Conservation (phyloP, 257 asterid genomes). For the Nicotiana tabacum region DNA sequence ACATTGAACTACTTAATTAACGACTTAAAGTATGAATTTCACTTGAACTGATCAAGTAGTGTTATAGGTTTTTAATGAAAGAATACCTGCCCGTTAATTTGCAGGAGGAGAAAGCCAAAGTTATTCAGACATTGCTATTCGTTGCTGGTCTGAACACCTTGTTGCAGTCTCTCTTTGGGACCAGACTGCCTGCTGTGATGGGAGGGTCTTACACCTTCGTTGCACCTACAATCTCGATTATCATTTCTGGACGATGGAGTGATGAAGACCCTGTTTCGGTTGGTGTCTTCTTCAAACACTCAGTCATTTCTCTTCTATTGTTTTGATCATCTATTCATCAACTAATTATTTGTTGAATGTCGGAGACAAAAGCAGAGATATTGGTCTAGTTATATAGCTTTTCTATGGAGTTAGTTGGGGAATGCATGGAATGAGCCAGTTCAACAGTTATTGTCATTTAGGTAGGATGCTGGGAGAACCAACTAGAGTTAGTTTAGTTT, state of each 20-base stretch:
- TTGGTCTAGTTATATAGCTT: background rate
- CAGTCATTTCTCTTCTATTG: background rate
- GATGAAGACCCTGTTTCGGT: constrained; percentile 27
- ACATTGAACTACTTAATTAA: background rate
- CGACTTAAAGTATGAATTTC: background rate
- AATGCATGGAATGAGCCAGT: background rate
- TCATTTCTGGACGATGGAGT: constrained; percentile 30
- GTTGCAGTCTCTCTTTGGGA: constrained; percentile 25
- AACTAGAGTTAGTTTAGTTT: background rate
- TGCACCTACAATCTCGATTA: constrained; percentile 30
- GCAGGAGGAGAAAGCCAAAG: constrained; percentile 34
- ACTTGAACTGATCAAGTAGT: background rate
- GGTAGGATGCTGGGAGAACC: background rate
- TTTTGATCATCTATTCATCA: background rate
- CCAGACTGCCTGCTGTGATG: constrained; percentile 28
- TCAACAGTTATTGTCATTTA: background rate
- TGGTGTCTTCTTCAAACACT: background rate
- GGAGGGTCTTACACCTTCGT: constrained; percentile 34
- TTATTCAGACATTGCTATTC: constrained; percentile 24
- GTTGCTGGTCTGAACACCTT: constrained; percentile 32
- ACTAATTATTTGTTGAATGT: background rate
- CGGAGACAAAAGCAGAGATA: background rate
- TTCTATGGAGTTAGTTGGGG: background rate
- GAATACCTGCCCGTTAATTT: background rate
- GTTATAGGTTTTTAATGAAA: too few species aligned